A percentile compares a stretch with the other conserved stretches of the same genome.
phyloP scores from a whole-genome alignment of 2,329 filamentous ascomycete genomes.

The Spiromastix sp. region DNA sequence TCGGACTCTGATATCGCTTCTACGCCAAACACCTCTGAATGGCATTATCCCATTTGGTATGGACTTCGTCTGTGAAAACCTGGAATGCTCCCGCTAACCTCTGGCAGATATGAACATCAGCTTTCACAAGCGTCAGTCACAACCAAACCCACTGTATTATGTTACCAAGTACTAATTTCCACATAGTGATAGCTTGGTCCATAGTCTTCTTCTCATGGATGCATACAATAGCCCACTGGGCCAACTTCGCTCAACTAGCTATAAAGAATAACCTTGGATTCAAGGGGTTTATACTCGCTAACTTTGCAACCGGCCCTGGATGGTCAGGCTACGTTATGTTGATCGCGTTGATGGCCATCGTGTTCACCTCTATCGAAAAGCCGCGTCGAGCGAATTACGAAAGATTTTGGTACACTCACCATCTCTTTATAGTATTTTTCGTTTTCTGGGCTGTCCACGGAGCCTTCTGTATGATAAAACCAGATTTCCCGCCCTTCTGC shows the following conservation, averaged over 20 bases:
- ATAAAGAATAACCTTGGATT: slow-evolving; percentile 66
- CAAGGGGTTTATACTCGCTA: slow-evolving; percentile 66
- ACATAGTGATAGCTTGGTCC: slow-evolving; percentile 62
- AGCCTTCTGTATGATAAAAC: slow-evolving; percentile 83
- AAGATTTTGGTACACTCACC: slow-evolving; percentile 84
- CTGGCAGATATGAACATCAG: slow-evolving; percentile 67
- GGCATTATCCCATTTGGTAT: slow-evolving; percentile 66
- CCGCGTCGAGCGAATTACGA: slow-evolving; percentile 72
- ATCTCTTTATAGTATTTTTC: slow-evolving; percentile 81
- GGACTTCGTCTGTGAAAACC: no score
- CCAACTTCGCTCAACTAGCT: slow-evolving; percentile 70
- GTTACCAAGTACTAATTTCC: slow-evolving; percentile 5
- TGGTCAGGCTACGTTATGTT: slow-evolving; percentile 86
- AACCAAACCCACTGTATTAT: not conserved
- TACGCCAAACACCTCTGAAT: slow-evolving; percentile 70
- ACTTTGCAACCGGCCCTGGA: slow-evolving; percentile 68
- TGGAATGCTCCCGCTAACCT: no score
- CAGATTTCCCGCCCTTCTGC: slow-evolving; percentile 63
- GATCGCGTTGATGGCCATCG: slow-evolving; percentile 66
- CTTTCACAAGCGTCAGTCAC: slow-evolving; percentile 57
- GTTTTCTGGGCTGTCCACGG: slow-evolving; percentile 86
- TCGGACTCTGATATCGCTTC: slow-evolving; percentile 71
- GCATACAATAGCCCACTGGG: slow-evolving; percentile 78
- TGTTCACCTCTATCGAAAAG: slow-evolving; percentile 66
- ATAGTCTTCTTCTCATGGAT: slow-evolving; percentile 84